A percentile compares a stretch with the other conserved stretches of the same genome.
These are phyloP conservation scores for Syncephalastrum sp. DNA, from an alignment of 371 early-diverging fungal genomes.

Conservation along the genomic window DNA sequence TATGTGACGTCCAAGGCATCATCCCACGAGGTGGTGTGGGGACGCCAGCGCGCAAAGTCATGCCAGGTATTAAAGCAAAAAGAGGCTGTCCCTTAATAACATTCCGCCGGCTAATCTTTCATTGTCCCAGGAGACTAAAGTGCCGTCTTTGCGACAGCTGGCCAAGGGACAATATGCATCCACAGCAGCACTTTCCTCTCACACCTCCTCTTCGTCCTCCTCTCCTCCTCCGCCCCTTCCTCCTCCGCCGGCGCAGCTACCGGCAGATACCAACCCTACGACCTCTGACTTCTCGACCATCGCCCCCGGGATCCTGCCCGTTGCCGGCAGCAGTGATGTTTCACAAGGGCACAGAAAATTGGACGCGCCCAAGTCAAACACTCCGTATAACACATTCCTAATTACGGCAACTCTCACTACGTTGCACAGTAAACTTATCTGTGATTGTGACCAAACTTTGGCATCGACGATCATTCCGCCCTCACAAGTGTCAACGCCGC, in stretches of 20 bases:
- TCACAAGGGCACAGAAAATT: conserved; percentile 5
- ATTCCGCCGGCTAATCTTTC: neutral
- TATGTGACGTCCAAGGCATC: conserved; percentile 14
- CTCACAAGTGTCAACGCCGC: conserved; percentile 1
- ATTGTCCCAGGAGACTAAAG: conserved; percentile 25
- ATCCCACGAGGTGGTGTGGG: conserved; percentile 19
- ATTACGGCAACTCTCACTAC: conserved; percentile 44
- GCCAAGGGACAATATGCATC: conserved; percentile 20
- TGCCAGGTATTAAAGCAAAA: conserved; percentile 24
- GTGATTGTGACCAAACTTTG: conserved; percentile 34
- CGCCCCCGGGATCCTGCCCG: conserved; percentile 6
- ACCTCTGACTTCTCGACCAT: neutral
- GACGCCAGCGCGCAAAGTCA: conserved; percentile 34
- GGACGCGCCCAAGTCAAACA: conserved; percentile 3
- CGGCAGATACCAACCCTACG: neutral
- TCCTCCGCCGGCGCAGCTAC: conserved; percentile 1
- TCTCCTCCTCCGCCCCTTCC: neutral
- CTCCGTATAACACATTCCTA: conserved; percentile 18
- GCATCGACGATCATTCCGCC: conserved; percentile 14
- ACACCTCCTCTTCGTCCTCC: conserved; percentile 1
- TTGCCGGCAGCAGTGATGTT: neutral
- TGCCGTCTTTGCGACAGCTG: conserved; percentile 31
- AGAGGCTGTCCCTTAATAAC: neutral
- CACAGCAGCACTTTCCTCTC: conserved; percentile 6
- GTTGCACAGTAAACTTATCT: conserved; percentile 39